phyloP scores from a whole-genome alignment of 2,329 filamentous ascomycete genomes.

The Biscogniauxia marginata region DNA sequence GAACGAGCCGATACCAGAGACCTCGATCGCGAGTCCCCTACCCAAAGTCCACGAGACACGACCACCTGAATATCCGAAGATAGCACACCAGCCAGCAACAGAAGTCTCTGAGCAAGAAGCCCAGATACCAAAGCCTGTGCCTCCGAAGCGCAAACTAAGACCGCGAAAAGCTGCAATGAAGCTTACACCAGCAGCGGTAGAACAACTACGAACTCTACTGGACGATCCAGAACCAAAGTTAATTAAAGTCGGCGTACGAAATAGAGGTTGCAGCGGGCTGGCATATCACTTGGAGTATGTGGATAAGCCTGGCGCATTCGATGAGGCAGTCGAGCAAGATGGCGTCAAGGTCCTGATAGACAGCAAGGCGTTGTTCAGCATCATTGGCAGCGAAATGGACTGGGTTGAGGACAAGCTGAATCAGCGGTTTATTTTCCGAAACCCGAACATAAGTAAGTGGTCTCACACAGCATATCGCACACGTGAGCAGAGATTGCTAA shows the following conservation, averaged over 20 bases:
- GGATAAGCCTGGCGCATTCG: slow-evolving; percentile 82
- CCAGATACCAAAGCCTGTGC: slow-evolving; percentile 61
- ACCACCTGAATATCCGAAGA: slow-evolving; percentile 34
- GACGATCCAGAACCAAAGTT: slow-evolving; percentile 87
- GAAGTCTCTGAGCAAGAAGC: slow-evolving; percentile 62
- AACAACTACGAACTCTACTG: slow-evolving; percentile 73
- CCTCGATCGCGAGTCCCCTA: slow-evolving; percentile 47
- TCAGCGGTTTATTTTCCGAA: slow-evolving; percentile 88
- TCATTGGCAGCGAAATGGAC: slow-evolving; percentile 98
- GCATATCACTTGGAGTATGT: slow-evolving; percentile 95
- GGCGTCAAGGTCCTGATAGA: slow-evolving; percentile 95
- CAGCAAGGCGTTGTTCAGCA: slow-evolving; percentile 95
- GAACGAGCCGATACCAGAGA: slow-evolving; percentile 45
- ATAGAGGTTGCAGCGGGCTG: slow-evolving; percentile 89
- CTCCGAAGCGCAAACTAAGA: slow-evolving; percentile 66
- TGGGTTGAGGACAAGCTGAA: slow-evolving; percentile 96
- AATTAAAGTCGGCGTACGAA: slow-evolving; percentile 91
- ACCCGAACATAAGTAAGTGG: slow-evolving; percentile 94
- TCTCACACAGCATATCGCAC: too few species aligned
- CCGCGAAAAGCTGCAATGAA: slow-evolving; percentile 90
- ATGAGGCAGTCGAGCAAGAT: slow-evolving; percentile 92
- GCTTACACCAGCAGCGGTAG: slow-evolving; percentile 75
- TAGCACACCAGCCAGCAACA: slow-evolving; percentile 30
- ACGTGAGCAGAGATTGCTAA: slow-evolving; percentile 28
- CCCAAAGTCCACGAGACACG: slow-evolving; percentile 54